Base-by-base conservation (phyloP, 306 rosid genomes). In the Styphnolobium japonicum region DNA sequence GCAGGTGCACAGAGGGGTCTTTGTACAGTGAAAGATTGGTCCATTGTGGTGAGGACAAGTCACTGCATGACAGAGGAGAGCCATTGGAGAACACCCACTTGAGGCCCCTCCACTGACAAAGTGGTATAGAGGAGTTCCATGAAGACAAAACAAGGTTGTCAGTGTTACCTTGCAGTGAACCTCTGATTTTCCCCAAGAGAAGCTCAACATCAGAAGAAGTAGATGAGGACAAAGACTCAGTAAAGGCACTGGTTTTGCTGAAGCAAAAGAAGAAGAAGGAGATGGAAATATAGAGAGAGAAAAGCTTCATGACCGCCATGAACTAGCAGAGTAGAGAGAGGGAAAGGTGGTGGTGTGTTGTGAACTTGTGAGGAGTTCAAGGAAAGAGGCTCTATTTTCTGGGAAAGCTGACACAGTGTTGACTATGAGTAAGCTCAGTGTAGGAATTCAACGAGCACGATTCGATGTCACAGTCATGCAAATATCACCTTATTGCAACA, bases 71-170 rank as follows among this genome's bases (percentile, higher is more conserved):
- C 55, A 92, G 79, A 71, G 88, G 65, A 39, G 93, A 58, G 79
- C 88, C 94, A 45, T 73, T 84, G 77, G 92, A 84, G 87, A 90
- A 87, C 0, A 87, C 93, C 99, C 99, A 96, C 78, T 91, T 93
- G 86, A 96, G 93, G 10, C 99, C 99, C 55, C 94, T 85, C 99
- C 98, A 96, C 80, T 96, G 99, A 53, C 99, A 96, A 3, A 93
- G 78, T 55, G 99, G 97, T 0, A 77, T 61, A 0, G 97, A 84
- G 21, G 87, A 29, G 73, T 96, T 96, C 99, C 99, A 96, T 68
- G 98, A 91, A 71, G 92, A 85, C 31, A 96, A 71, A 27, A 96
- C 86, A 7, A 96, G 83, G 82, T 88, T 90, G 12, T 90, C 92
- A 9, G 88, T 0, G 84, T 76, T 86, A 11, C 97, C 98, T 87